Base-by-base conservation (phyloP, 192 early-diverging fungal genomes). In the Entomortierella parvispora region DNA sequence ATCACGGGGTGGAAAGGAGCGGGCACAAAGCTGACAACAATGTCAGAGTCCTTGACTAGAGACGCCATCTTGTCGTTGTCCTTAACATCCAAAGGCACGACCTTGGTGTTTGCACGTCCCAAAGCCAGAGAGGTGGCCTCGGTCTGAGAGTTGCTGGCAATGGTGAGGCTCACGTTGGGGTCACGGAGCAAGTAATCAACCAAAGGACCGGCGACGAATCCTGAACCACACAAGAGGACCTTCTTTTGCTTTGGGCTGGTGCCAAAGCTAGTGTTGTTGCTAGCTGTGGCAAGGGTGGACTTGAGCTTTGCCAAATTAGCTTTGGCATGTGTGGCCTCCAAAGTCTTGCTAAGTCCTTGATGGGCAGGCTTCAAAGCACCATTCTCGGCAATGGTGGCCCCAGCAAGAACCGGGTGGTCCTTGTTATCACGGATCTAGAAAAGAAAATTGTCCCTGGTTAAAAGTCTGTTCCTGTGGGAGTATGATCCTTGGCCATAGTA, bases 11-110 rank as follows among this genome's bases (percentile, higher is more conserved):
- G 95, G 58, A 98, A 84, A 23, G 92, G 90, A 10, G 95, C 95
- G 12, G 96, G 96, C 0, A 97, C 88, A 53, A 97, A 87, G 58
- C 94, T 95, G 55, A 98, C 93, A 23, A 97, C 94, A 15, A 98
- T 87, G 68, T 99, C 96, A 55, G 93, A 86, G 11, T 89, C 83
- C 43, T 72, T 67, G 17, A 99, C 86, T 15, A 93, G 75, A 11
- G 74, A 75, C 25, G 82, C 83, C 40, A 99, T 83, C 6, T 71
- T 68, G 12, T 63, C 60, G 3, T 85, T 70, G 69, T 96, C 84
- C 12, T 81, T 68, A 12, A 98, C 92, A 77, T 98, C 90, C 59
- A 98, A 81, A 5, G 79, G 64, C 0, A 87, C 87, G 20, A 88
- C 88, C 14, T 85, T 67, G 18, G 92, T 92, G 57, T 89, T 85